Evolutionary conservation across 257 asterid species (phyloP), one percentile per base, ranked within the genome.

Genomic region (Jacaranda mimosifolia): DNA sequence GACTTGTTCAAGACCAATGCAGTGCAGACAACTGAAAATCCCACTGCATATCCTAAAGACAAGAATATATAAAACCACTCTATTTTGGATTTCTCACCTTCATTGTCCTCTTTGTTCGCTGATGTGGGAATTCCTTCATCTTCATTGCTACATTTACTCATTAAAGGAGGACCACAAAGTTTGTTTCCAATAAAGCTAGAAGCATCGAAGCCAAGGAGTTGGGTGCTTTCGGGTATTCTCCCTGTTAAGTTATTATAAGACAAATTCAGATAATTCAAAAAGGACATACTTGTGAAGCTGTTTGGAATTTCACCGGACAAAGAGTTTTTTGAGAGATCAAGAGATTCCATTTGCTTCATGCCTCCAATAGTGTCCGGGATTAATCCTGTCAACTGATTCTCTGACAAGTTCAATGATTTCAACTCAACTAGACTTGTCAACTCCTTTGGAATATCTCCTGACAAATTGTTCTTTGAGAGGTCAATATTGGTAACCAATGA

Each of bases 361-460:
- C 75, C 71, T 68, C 84, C 84, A 63, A 75, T 70, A 17, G 19
- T n/a, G 5, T 53, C n/a, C 0, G 85, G 89, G 42, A 82, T 82
- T n/a, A 14, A 10, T 48, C 87, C 79, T 4, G 56, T 62, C 19
- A 85, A 52, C 6, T 78, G 77, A 73, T 83, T 83, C 3, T 43
- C 48, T 1, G 83, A 77, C 21, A 82, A 66, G 48, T 73, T 84
- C 9, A 84, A 79, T 9, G 77, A 75, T 39, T 52, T 56, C 71
- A 79, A 56, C 17, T 74, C 70, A 12, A 38, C 64, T 3, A 84
- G 80, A 15, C 71, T 9, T 9, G 84, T 79, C 4, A 82, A 7
- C 26, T 72, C 82, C n/a, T 15, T 55, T 8, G 85, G 87, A 46
- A 85, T 80, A 11, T 74, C 62, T 17, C 87, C 85, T 15, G 70